Percentiles rank a stretch among this genome's conserved stretches.
Evolutionary conservation across 2,329 filamentous ascomycete genomes (phyloP).

Genomic region (Trichoderma arundinaceum): DNA sequence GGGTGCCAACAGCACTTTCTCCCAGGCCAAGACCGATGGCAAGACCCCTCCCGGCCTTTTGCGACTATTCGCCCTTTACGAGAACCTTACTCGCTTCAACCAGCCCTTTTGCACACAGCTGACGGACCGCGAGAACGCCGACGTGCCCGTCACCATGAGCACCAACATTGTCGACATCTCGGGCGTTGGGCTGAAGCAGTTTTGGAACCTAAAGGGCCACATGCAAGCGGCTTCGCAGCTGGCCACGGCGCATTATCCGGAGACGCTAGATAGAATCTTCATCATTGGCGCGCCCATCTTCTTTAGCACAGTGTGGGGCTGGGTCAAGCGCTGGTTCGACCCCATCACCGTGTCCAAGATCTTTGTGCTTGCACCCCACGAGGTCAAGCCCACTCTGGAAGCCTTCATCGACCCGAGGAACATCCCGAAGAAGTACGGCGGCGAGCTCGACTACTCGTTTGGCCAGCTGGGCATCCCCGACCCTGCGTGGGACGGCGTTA

Average conservation of each 20-base stretch:
- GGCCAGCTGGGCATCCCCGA: conserved; percentile 79
- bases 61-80: conserved; percentile 89
- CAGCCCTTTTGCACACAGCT: conserved; percentile 84
- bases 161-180: conserved; percentile 96
- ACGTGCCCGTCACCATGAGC: conserved; percentile 87
- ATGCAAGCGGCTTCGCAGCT: conserved; percentile 92
- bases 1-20: conserved; percentile 59
- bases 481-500: conserved; percentile 56
- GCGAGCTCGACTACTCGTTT: conserved; percentile 81
- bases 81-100: conserved; percentile 86
- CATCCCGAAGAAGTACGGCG: conserved; percentile 90
- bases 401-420: conserved; percentile 81
- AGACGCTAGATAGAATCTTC: conserved; percentile 72
- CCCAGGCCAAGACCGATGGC: conserved; percentile 67
- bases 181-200: conserved; percentile 86
- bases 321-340: conserved; percentile 95
- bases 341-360: conserved; percentile 95
- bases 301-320: conserved; percentile 92
- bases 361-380: conserved; percentile 77
- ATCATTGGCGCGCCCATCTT: conserved; percentile 89
- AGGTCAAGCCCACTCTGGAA: conserved; percentile 77
- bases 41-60: conserved; percentile 77
- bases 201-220: conserved; percentile 91
- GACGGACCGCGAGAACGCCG: conserved; percentile 69
- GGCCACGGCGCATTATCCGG: conserved; percentile 92